Evolutionary conservation across 495 filamentous ascomycete genomes (phyloP).

Genomic region (Aspergillus baeticus): DNA sequence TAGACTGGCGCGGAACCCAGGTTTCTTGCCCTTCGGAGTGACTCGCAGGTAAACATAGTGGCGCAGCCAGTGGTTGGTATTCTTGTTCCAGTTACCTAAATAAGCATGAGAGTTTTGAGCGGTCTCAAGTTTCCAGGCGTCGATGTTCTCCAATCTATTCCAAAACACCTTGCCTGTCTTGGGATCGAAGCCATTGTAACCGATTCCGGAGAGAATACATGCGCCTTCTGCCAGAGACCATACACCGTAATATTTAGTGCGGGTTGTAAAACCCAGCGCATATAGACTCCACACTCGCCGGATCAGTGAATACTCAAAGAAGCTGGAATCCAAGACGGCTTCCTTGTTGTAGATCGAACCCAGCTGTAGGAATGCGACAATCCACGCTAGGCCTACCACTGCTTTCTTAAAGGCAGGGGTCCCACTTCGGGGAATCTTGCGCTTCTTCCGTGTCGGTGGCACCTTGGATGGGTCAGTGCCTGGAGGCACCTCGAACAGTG

Average conservation of each 20-base stretch:
- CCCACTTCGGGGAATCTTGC: slow-evolving; percentile 89
- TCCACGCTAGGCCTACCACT: slow-evolving; percentile 70
- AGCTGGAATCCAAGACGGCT: slow-evolving; percentile 59
- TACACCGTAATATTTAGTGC: slow-evolving; percentile 93
- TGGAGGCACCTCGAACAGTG: slow-evolving; percentile 86
- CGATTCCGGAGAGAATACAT: slow-evolving; percentile 90
- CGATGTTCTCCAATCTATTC: slow-evolving; percentile 86
- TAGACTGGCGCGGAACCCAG: slow-evolving; percentile 90
- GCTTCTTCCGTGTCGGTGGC: slow-evolving; percentile 84
- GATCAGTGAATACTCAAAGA: slow-evolving; percentile 63
- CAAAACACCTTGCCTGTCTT: slow-evolving; percentile 80
- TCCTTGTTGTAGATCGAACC: slow-evolving; percentile 61
- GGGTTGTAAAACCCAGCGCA: slow-evolving; percentile 75
- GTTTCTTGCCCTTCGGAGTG: slow-evolving; percentile 93
- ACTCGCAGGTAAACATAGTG: slow-evolving; percentile 96
- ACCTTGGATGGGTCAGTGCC: slow-evolving; percentile 75
- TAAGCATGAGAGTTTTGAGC: slow-evolving; percentile 91
- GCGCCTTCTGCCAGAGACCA: slow-evolving; percentile 93
- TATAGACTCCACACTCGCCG: slow-evolving; percentile 74
- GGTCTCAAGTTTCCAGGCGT: slow-evolving; percentile 75
- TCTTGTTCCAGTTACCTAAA: slow-evolving; percentile 94
- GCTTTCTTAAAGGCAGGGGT: slow-evolving; percentile 82
- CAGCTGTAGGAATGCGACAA: slow-evolving; percentile 74
- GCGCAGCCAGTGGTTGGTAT: slow-evolving; percentile 94
- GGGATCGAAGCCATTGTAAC: slow-evolving; percentile 89